Evolutionary conservation across 768 basidiomycete species (phyloP).

Genomic region (Tulasnella calospora): DNA sequence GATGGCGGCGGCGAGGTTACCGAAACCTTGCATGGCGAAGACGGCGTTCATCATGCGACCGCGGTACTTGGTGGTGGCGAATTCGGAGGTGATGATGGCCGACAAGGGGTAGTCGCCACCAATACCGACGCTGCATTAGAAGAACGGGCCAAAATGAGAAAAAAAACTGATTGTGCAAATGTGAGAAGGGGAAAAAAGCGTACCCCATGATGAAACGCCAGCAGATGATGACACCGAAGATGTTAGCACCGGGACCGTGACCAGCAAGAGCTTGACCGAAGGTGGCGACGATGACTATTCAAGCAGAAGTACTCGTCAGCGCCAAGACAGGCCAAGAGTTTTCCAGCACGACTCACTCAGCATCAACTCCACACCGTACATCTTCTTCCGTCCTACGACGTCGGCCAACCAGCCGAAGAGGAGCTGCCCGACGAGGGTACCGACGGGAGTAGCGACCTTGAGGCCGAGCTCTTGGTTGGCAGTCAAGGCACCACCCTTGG

Average conservation of each 20-base stretch:
- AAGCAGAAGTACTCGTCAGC: not conserved
- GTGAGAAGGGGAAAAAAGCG: conserved; percentile 28
- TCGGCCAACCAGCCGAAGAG: conserved; percentile 76
- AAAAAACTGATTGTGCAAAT: not conserved
- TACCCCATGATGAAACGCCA: conserved; percentile 70
- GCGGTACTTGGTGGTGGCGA: conserved; percentile 67
- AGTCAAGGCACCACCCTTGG: conserved; percentile 42
- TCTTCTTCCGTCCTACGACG: conserved; percentile 51
- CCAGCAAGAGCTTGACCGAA: conserved; percentile 77
- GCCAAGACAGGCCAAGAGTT: not conserved
- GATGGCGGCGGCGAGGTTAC: conserved; percentile 72
- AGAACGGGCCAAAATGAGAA: not conserved
- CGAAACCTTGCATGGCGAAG: conserved; percentile 84
- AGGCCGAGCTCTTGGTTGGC: conserved; percentile 68
- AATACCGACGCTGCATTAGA: conserved; percentile 71
- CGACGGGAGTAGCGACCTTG: conserved; percentile 72
- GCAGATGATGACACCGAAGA: conserved; percentile 70
- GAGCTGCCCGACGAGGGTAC: conserved; percentile 69
- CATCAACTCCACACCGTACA: conserved; percentile 64
- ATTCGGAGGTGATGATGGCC: conserved; percentile 79
- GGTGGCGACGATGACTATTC: conserved; percentile 59
- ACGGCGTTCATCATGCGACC: conserved; percentile 88
- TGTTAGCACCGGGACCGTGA: conserved; percentile 56
- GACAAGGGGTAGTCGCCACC: conserved; percentile 86
- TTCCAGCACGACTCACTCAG: conserved; percentile 42